Base-by-base conservation (phyloP, 1,139 yeast genomes). In the Hansenula lynferdii region DNA sequence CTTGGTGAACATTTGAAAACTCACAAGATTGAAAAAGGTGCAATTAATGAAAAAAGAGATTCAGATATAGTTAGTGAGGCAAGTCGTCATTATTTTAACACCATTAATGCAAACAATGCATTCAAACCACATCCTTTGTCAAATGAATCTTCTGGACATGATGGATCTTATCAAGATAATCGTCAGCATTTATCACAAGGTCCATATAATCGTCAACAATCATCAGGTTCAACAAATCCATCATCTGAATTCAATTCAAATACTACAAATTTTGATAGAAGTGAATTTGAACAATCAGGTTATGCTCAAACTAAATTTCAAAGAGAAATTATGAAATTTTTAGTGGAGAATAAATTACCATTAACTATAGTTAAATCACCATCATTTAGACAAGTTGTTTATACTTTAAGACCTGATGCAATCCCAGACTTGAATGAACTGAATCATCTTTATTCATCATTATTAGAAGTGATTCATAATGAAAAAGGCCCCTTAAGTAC, bases 1-100 rank as follows among this genome's bases (percentile, higher is more conserved):
- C 58, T 76, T 37, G 67, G 70, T 42, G 82, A 76, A 51, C 82
- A 76, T 54, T 58, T 76, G 47, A 69, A 70, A 45, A 74, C 80
- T 5, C 82, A 76, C 52, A 74, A 73, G 51, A 61, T 76, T 40
- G 60, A 62, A 18, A 61, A 56, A 37, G 64, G 61, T 10, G 60
- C 54, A 1, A 33, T 45, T 9, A 52, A 49, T 33, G 48, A 48
- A 8, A 50, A 51, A 30, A 47, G 59, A 36, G 50, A 48, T 16
- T 36, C 32, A 19, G 29, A 40, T 29, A 31, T 34, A 12, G 37
- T 38, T 11, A 34, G 34, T 12, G 50, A 43, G 28, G 37, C 41
- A 1, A 39, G 42, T 10, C 44, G 48, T 27, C 48, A 42, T 30
- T 49, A 36, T 38, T 50, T 42, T 35, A 48, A 43, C 36, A 42